Base-by-base conservation (phyloP, 768 basidiomycete species). In the Auricularia heimuer region DNA sequence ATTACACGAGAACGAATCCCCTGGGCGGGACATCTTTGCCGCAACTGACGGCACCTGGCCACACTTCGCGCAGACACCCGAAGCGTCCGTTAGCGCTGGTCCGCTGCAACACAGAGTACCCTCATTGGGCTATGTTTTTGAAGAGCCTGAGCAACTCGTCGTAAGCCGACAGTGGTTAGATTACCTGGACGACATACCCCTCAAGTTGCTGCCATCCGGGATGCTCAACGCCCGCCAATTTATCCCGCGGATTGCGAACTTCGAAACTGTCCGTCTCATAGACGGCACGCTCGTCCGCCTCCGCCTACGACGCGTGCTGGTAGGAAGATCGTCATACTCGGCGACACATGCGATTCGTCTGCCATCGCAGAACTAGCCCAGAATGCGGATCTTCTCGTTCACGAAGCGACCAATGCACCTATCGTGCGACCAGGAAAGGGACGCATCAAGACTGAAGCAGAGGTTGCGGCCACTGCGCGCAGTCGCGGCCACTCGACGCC, bases 351-450 rank as follows among this genome's bases (percentile, higher is more conserved):
- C 67, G 86, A 93, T 69, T 80, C 76, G 18, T 68, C 62, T 6
- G 61, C 0, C 1, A 81, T 90, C 62, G 74, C 81, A n/a, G 83
- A 84, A 10, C 80, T 90, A 29, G 89, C 89, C 21, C 73, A 75
- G 71, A 84, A 83, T 63, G 83, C 87, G 36, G 83, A 86, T 35
- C 78, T 94, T n/a, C 80, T 94, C 21, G 78, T 94, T n/a, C 93
- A 94, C 73, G 92, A 94, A 75, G 85, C 87, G 1, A 92, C 90
- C 2, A 91, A 94, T 70, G 85, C 87, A 0, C 81, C 80, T 68
- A 83, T 94, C 47, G 85, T 88, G 0, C 71, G 66, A 1, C 69
- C 77, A 8, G 39, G 39, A 8, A 29, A 29, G 29, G 39, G 39
- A 14, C 39, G 7, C 39, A 8, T 42, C 64, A 85, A 86, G 71